Evolutionary conservation across 2,329 filamentous ascomycete genomes (phyloP).

Genomic region (Claviceps pazoutovae): DNA sequence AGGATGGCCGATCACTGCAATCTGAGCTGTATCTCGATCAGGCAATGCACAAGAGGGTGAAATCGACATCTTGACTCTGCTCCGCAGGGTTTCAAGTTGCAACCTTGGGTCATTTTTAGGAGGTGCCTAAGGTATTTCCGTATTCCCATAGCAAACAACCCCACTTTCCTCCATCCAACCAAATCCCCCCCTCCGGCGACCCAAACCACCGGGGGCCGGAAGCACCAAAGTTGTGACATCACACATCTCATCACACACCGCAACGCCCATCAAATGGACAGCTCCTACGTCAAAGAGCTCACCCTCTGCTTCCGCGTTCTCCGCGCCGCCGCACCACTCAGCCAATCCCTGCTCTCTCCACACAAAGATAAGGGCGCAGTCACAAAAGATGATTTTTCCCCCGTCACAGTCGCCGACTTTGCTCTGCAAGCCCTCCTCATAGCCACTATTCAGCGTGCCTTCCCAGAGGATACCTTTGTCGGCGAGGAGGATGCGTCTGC

Average conservation of each 20-base stretch:
- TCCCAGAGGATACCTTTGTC: slow-evolving; percentile 37
- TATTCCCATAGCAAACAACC: no score
- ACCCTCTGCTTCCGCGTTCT: slow-evolving; percentile 28
- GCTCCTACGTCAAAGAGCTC: slow-evolving; percentile 28
- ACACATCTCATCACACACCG: background rate
- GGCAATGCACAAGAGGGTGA: no score
- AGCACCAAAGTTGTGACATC: background rate
- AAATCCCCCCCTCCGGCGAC: background rate
- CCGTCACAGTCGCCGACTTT: slow-evolving; percentile 46
- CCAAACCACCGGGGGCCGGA: background rate
- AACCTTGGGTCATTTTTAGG: no score
- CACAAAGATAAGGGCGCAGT: slow-evolving; percentile 33
- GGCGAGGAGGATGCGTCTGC: slow-evolving; percentile 41
- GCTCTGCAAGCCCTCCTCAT: slow-evolving; percentile 43
- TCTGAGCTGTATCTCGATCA: no score
- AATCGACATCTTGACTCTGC: no score
- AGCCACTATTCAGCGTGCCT: slow-evolving; percentile 32
- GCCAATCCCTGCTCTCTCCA: slow-evolving; percentile 31
- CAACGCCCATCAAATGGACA: slow-evolving; percentile 22
- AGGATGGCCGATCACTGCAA: no score
- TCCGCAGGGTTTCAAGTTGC: no score
- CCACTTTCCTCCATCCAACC: no score
- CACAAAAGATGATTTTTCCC: slow-evolving; percentile 40
- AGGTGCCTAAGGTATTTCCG: no score
- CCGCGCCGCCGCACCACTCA: slow-evolving; percentile 32